These are phyloP conservation scores for Exophiala sp. DNA, from an alignment of 2,329 filamentous ascomycete genomes.

Conservation along the genomic window DNA sequence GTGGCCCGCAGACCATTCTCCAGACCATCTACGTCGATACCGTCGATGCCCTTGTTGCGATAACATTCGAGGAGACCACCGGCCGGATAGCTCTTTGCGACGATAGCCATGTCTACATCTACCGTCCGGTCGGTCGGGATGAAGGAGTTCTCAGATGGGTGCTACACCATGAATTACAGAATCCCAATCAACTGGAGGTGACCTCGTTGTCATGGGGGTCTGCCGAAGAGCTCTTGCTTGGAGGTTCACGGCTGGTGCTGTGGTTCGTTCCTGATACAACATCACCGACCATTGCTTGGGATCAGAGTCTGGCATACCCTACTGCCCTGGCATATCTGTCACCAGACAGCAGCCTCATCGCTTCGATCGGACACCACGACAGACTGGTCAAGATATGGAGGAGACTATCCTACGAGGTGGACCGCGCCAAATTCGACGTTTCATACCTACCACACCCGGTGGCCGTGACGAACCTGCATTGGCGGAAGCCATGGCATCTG, in stretches of 20 bases:
- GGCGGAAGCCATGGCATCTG: conserved; percentile 70
- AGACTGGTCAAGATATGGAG: conserved; percentile 89
- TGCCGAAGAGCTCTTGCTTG: conserved; percentile 76
- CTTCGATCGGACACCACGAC: conserved; percentile 71
- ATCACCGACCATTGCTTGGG: conserved; percentile 58
- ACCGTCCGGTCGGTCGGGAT: conserved; percentile 65
- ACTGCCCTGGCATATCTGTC: conserved; percentile 72
- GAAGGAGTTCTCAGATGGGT: conserved; percentile 58
- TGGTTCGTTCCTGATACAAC: conserved; percentile 49
- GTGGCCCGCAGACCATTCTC: conserved; percentile 64
- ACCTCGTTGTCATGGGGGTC: conserved; percentile 77
- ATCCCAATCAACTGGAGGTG: conserved; percentile 41
- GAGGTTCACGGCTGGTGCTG: conserved; percentile 62
- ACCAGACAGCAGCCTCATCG: conserved; percentile 80
- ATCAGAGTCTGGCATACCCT: conserved; percentile 64
- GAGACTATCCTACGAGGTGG: conserved; percentile 72
- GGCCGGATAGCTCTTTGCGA: conserved; percentile 81
- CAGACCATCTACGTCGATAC: conserved; percentile 90
- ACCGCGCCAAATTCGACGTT: conserved; percentile 82
- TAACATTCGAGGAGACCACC: conserved; percentile 72
- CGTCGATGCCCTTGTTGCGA: conserved; percentile 60
- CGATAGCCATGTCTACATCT: conserved; percentile 62
- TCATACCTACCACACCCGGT: conserved; percentile 81
- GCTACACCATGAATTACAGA: conserved; percentile 28
- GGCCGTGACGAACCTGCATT: conserved; percentile 74